These are phyloP conservation scores for Solanum peruvianum DNA, from an alignment of 257 asterid genomes.

Conservation along the genomic window DNA sequence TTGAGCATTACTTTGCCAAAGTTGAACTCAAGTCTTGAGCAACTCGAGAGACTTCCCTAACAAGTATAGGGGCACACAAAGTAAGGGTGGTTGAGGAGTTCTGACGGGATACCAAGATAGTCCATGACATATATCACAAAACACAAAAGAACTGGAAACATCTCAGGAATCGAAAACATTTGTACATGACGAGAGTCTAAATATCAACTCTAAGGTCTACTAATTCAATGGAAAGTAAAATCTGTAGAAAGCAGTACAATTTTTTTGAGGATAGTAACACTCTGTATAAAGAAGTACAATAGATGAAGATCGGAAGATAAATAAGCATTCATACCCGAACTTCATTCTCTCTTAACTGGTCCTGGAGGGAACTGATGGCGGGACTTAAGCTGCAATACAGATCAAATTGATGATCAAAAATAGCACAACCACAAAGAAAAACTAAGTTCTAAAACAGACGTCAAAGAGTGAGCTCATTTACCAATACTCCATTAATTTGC, in stretches of 20 bases:
- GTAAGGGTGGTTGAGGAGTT: neutral
- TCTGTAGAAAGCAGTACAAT: no score
- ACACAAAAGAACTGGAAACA: neutral
- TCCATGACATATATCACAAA: neutral
- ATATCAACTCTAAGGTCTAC: neutral
- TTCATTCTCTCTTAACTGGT: slow-evolving; percentile 85
- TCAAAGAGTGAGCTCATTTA: slow-evolving; percentile 10
- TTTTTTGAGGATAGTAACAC: no score
- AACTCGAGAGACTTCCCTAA: neutral
- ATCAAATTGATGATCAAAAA: slow-evolving; percentile 2
- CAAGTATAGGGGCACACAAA: neutral
- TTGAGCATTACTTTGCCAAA: neutral
- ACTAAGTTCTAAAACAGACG: neutral
- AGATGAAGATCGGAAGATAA: neutral
- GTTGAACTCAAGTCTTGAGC: neutral
- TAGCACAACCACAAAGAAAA: neutral
- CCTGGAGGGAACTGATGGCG: slow-evolving; percentile 77
- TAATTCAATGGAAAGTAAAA: neutral
- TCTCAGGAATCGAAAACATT: neutral
- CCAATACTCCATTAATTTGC: slow-evolving; percentile 98
- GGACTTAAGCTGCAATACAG: slow-evolving; percentile 75
- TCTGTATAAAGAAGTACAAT: neutral
- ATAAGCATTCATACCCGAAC: slow-evolving; percentile 40
- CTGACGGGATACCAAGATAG: neutral
- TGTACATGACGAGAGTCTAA: neutral